Conservation (phyloP, 768 basidiomycete genomes). For the Xerocomellus chrysenteron region DNA sequence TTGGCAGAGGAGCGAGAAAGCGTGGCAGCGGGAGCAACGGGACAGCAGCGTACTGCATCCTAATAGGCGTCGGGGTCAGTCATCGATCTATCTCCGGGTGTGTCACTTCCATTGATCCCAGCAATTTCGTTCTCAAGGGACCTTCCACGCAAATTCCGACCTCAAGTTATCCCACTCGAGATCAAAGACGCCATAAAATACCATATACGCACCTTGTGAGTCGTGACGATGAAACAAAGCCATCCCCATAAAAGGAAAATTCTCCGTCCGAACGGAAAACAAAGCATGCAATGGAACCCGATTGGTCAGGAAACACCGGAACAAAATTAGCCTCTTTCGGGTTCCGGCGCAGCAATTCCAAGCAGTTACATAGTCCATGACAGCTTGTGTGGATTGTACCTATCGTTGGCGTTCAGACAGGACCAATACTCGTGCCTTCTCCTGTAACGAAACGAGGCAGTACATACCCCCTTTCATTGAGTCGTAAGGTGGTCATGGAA, state of each 20-base stretch:
- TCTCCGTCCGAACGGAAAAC: neutral
- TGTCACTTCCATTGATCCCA: conserved; percentile 14
- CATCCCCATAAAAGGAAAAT: conserved; percentile 2
- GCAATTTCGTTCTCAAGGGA: neutral
- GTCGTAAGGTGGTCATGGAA: neutral
- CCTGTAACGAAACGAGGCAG: no score
- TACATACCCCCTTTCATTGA: neutral
- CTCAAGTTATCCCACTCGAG: neutral
- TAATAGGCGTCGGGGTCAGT: conserved; percentile 16
- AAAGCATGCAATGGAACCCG: neutral
- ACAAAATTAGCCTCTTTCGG: no score
- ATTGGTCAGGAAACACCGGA: no score
- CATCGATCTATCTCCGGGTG: conserved; percentile 6
- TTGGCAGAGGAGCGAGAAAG: neutral
- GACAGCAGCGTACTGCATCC: conserved; percentile 2
- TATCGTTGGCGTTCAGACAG: no score
- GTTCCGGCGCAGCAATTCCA: no score
- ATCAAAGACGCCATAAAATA: neutral
- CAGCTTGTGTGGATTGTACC: no score
- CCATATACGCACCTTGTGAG: neutral
- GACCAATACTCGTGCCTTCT: no score
- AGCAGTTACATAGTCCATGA: no score
- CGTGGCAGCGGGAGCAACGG: conserved; percentile 2
- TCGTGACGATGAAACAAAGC: conserved; percentile 15
- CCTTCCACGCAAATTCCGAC: neutral